A percentile compares a stretch with the other conserved stretches of the same genome.
Conservation (phyloP, 2,329 filamentous ascomycete genomes). For the Colletotrichum lindemuthianum region DNA sequence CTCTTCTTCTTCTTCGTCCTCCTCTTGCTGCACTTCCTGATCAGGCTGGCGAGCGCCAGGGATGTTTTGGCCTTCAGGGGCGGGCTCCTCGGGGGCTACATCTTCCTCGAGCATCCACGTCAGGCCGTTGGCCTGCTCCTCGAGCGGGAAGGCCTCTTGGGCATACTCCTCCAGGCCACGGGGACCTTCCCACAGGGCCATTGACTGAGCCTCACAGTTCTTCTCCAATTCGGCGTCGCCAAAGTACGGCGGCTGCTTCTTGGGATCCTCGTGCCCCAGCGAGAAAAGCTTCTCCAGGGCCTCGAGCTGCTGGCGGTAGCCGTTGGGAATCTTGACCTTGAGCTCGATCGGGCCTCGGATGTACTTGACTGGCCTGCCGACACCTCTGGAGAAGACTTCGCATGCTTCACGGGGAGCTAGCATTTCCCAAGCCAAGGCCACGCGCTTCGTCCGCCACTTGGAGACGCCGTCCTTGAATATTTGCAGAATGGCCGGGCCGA, state of each 20-base stretch:
- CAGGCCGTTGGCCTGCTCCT: slow-evolving; percentile 92
- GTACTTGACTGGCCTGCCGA: slow-evolving; percentile 83
- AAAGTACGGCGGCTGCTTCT: slow-evolving; percentile 72
- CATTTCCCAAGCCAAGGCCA: slow-evolving; percentile 91
- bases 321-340: slow-evolving; percentile 84
- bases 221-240: slow-evolving; percentile 65
- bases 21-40: slow-evolving; percentile 47
- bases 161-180: slow-evolving; percentile 94
- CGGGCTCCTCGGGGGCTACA: slow-evolving; percentile 46
- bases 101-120: slow-evolving; percentile 84
- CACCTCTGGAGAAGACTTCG: slow-evolving; percentile 78
- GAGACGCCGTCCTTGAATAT: slow-evolving; percentile 92
- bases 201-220: slow-evolving; percentile 77
- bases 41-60: slow-evolving; percentile 39
- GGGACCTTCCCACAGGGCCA: slow-evolving; percentile 90
- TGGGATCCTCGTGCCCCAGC: slow-evolving; percentile 59
- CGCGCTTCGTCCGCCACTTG: slow-evolving; percentile 82
- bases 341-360: slow-evolving; percentile 82
- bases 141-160: slow-evolving; percentile 89
- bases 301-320: slow-evolving; percentile 89
- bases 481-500: slow-evolving; percentile 90
- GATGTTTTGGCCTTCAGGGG: neutral
- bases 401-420: slow-evolving; percentile 87
- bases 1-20: slow-evolving; percentile 53
- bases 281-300: slow-evolving; percentile 70